Percentiles rank a stretch among this genome's conserved stretches.
phyloP scores from a whole-genome alignment of 2,329 filamentous ascomycete genomes.

The Cladosporium sp. region DNA sequence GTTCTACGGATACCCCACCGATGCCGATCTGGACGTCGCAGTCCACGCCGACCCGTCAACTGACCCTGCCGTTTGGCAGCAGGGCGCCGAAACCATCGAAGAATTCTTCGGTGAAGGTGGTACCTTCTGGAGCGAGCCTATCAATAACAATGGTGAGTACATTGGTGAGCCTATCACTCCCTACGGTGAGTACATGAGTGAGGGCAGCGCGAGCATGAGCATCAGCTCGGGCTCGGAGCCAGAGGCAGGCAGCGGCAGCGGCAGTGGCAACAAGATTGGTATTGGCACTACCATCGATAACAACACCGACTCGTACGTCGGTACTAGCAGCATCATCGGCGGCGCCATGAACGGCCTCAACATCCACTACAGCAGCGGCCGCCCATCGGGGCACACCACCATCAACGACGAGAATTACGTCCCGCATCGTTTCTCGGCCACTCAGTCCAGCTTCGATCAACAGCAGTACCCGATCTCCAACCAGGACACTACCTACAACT shows the following conservation, averaged over 20 bases:
- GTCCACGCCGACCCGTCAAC: not conserved
- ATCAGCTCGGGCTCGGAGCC: no score
- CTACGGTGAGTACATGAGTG: not conserved
- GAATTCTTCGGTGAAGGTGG: constrained; percentile 6
- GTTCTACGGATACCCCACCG: not conserved
- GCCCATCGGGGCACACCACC: not conserved
- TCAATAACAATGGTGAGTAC: not conserved
- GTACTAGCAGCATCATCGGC: not conserved
- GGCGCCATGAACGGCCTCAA: not conserved
- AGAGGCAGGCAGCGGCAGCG: not conserved
- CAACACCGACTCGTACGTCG: not conserved
- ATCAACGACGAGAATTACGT: not conserved
- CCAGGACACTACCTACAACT: not conserved
- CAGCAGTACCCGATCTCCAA: not conserved
- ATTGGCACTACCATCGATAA: not conserved
- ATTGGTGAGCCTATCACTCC: not conserved
- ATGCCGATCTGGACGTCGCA: not conserved
- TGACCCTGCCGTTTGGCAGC: not conserved
- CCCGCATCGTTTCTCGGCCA: not conserved
- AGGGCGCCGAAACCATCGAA: not conserved
- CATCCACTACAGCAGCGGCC: not conserved
- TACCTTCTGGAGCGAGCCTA: constrained; percentile 1
- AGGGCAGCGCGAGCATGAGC: not conserved
- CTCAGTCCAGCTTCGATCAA: not conserved
- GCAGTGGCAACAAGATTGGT: not conserved